phyloP scores from a whole-genome alignment of 2,329 filamentous ascomycete genomes.

The Fusarium gaditjirri region DNA sequence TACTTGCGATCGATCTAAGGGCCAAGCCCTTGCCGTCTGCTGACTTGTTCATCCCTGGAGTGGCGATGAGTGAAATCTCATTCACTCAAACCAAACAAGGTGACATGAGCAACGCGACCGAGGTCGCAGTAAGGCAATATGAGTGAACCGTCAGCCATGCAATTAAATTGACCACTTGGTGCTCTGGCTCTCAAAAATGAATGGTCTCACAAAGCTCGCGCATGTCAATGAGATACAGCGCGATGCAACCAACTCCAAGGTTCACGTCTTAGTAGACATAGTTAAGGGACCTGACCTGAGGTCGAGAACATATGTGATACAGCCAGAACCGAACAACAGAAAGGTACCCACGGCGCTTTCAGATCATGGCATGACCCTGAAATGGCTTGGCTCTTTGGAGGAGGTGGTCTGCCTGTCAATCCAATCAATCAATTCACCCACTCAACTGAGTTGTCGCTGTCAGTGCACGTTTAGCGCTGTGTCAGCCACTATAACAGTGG shows the following conservation, averaged over 20 bases:
- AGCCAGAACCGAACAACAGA: too few species aligned
- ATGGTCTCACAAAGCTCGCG: neutral
- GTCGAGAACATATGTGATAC: too few species aligned
- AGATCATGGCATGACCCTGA: neutral
- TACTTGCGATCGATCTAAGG: neutral
- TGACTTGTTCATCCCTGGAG: slow-evolving; percentile 3
- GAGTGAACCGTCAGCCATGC: neutral
- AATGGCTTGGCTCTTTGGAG: neutral
- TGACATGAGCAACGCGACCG: too few species aligned
- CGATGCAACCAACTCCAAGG: too few species aligned
- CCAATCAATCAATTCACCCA: neutral
- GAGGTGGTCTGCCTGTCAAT: neutral
- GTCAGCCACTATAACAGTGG: neutral
- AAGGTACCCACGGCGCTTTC: neutral
- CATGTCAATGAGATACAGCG: neutral
- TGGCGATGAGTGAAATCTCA: neutral
- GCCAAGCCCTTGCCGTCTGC: neutral
- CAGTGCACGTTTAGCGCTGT: neutral
- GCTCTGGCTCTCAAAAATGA: neutral
- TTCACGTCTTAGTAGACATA: too few species aligned
- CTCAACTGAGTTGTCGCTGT: neutral
- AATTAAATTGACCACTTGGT: neutral
- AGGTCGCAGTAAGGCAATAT: neutral
- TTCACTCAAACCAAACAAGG: too few species aligned
- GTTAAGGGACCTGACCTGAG: neutral